These are phyloP conservation scores for Angomonas ambiguus DNA, from an alignment of 208 protist species.

Conservation along the genomic window DNA sequence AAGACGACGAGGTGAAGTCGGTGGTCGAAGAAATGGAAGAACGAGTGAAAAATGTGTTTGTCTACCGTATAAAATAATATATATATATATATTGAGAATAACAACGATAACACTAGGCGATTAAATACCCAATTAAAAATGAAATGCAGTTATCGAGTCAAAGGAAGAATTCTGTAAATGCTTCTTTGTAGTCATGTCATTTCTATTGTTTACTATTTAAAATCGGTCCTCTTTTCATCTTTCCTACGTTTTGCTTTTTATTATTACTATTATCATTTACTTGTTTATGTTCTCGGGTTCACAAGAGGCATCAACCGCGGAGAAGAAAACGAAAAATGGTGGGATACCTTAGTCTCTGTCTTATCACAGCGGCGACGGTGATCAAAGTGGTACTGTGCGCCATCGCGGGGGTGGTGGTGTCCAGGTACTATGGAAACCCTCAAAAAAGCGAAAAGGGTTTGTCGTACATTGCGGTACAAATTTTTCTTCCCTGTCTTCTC, in stretches of 20 bases:
- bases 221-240: too few species aligned
- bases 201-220: too few species aligned
- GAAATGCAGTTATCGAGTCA: too few species aligned
- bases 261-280: slow-evolving; percentile 7
- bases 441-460: slow-evolving; percentile 43
- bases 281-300: background rate
- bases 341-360: slow-evolving; percentile 29
- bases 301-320: background rate
- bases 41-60: slow-evolving; percentile 35
- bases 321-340: slow-evolving; percentile 13
- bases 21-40: slow-evolving; percentile 28
- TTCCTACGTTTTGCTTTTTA: too few species aligned
- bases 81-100: background rate
- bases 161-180: too few species aligned
- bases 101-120: background rate
- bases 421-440: slow-evolving; percentile 28
- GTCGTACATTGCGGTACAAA: slow-evolving; percentile 45
- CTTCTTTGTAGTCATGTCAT: too few species aligned
- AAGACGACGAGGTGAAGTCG: slow-evolving; percentile 15
- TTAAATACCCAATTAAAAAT: too few species aligned
- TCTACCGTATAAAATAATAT: slow-evolving; percentile 42
- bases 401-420: slow-evolving; percentile 44
- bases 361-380: slow-evolving; percentile 51
- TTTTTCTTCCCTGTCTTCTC: slow-evolving; percentile 70
- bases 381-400: slow-evolving; percentile 56